Evolutionary conservation across 768 basidiomycete species (phyloP).

Genomic region (Amanita rimosa): DNA sequence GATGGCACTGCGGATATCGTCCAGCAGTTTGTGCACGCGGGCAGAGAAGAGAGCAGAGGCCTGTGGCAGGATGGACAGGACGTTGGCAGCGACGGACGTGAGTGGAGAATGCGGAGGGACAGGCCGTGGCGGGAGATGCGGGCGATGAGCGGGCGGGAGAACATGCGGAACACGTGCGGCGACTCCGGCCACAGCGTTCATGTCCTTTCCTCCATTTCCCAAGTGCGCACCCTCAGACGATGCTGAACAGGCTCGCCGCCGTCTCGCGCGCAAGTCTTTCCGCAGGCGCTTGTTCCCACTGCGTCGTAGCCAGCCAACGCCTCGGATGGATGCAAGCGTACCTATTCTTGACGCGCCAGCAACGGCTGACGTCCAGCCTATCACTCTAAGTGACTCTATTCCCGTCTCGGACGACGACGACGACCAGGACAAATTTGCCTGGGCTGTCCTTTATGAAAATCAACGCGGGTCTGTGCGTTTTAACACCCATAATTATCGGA

Average conservation of each 20-base stretch:
- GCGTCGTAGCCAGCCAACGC: slow-evolving; percentile 9
- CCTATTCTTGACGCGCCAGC: background rate
- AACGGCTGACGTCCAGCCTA: slow-evolving; percentile 10
- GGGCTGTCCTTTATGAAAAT: slow-evolving; percentile 76
- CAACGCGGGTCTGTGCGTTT: slow-evolving; percentile 48
- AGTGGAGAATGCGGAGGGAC: slow-evolving; percentile 7
- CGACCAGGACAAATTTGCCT: slow-evolving; percentile 48
- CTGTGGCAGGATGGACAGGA: slow-evolving; percentile 57
- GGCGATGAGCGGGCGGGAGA: background rate
- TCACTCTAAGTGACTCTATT: slow-evolving; percentile 20
- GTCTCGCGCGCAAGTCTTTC: slow-evolving; percentile 24
- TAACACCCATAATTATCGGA: background rate
- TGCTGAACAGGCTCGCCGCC: slow-evolving; percentile 35
- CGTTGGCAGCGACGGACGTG: background rate
- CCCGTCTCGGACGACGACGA: slow-evolving; percentile 16
- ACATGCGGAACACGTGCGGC: background rate
- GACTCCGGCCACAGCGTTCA: slow-evolving; percentile 8
- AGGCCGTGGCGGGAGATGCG: background rate
- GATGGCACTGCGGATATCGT: slow-evolving; percentile 49
- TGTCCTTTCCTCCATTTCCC: slow-evolving; percentile 25
- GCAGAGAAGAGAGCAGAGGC: slow-evolving; percentile 49
- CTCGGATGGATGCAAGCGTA: background rate
- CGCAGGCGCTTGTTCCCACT: slow-evolving; percentile 17
- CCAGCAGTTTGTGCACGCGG: slow-evolving; percentile 68
- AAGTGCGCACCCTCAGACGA: slow-evolving; percentile 28